Base-by-base conservation (phyloP, 257 asterid genomes). In the Rauvolfia tetraphylla region DNA sequence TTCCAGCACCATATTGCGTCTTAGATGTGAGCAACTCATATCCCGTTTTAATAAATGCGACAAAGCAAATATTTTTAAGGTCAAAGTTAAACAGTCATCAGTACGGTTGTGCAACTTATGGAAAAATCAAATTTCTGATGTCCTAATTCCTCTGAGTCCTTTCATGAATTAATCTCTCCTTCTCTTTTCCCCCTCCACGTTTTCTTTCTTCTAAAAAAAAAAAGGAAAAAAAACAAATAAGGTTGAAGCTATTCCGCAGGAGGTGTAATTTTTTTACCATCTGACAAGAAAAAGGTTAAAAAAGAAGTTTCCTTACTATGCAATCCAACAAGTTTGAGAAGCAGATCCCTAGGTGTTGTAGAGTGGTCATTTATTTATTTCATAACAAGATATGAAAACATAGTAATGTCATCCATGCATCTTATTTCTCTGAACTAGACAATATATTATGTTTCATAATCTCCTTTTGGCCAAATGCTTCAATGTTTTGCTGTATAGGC, bases 401-500 rank as follows among this genome's bases (percentile, higher is more conserved):
- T 58, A 38, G 44, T 41, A 25, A 59, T 27, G 41, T 25, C 17
- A 57, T 56, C 29, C 12, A 25, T 38, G 23, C 29, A n/a, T 5
- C 20, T 17, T 25, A 41, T 11, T 41, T 29, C 25, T 39, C 69
- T 34, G 23, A 56, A 23, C 56, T 71, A 34, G 18, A 33, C 20
- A 70, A 17, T 46, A 46, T 46, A 46, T 46, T 49, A 49, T 49
- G 56, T 17, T 49, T 49, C 56, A 22, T 53, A 1, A 18, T 53
- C 8, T 53, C 27, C 25, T 4, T 53, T 2, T 22, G 25, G 20
- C 7, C 59, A 53, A 18, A 53, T 22, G 22, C 20, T 2, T 20
- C 4, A 20, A 20, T 71, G 25, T 61, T 23, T 11, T 59, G 58
- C 63, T 68, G 73, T 80, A 73, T 39, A 91, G 97, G 96, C 93